Evolutionary conservation across 768 basidiomycete genomes (phyloP).

Genomic region (Rhodosporidiobolus odoratus): DNA sequence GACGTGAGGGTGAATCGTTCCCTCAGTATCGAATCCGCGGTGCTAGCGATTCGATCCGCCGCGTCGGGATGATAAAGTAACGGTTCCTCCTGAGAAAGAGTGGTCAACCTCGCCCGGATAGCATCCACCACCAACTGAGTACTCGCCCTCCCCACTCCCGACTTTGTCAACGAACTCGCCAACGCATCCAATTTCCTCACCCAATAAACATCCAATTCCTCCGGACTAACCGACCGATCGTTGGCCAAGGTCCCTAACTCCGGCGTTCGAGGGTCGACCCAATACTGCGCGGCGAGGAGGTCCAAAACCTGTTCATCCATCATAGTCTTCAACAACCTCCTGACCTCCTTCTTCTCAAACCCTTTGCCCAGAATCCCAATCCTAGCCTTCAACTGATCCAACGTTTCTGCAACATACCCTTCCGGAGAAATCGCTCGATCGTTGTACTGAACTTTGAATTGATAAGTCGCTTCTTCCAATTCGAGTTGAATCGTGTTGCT

Average conservation of each 20-base stretch:
- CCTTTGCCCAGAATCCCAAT: constrained; percentile 79
- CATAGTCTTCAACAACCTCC: constrained; percentile 81
- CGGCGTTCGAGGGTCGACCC: constrained; percentile 78
- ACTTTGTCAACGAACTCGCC: constrained; percentile 85
- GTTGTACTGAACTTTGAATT: constrained; percentile 98
- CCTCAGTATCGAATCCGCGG: constrained; percentile 85
- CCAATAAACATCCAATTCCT: constrained; percentile 54
- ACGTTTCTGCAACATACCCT: constrained; percentile 94
- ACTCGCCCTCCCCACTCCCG: constrained; percentile 87
- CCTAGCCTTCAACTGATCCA: constrained; percentile 78
- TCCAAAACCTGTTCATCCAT: constrained; percentile 96
- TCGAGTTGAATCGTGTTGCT: constrained; percentile 96
- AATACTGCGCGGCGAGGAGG: constrained; percentile 92
- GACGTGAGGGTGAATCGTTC: constrained; percentile 91
- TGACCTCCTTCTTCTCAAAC: constrained; percentile 83
- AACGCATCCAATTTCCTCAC: constrained; percentile 93
- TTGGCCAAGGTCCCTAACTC: constrained; percentile 68
- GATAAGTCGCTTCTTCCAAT: constrained; percentile 92
- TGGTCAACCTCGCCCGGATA: constrained; percentile 70
- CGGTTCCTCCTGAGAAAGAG: constrained; percentile 78
- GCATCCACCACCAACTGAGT: constrained; percentile 93
- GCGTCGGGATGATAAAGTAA: constrained; percentile 85
- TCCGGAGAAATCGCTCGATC: constrained; percentile 90
- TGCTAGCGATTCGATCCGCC: constrained; percentile 80
- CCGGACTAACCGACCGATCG: constrained; percentile 60